Percentiles rank a stretch among this genome's conserved stretches.
These are phyloP conservation scores for Trapa bicornis DNA, from an alignment of 345 rosid genomes.

Conservation along the genomic window DNA sequence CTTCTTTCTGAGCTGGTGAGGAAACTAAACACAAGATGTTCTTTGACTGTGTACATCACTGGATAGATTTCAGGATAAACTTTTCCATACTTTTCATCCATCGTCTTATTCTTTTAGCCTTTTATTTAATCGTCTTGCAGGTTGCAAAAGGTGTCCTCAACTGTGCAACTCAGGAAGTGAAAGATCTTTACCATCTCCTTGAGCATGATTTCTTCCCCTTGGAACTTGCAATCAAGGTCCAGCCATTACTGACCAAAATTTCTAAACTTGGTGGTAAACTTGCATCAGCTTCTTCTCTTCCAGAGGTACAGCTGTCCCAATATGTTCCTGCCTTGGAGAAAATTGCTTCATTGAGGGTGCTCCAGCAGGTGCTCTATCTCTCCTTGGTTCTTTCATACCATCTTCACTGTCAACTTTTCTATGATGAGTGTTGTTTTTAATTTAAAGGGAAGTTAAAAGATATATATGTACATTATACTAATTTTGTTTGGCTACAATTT, in stretches of 20 bases:
- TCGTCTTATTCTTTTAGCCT: slow-evolving; percentile 5
- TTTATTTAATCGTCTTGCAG: slow-evolving; percentile 15
- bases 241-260: slow-evolving; percentile 62
- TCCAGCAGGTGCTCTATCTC: slow-evolving; percentile 56
- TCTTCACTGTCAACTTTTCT: neutral
- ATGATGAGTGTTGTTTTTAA: too few relatives aligned
- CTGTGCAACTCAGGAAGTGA: slow-evolving; percentile 90
- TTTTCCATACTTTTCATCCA: neutral
- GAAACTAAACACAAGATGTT: neutral
- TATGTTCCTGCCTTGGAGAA: slow-evolving; percentile 78
- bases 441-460: too few relatives aligned
- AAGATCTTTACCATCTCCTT: slow-evolving; percentile 78
- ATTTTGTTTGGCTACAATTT: neutral
- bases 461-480: too few relatives aligned
- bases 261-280: slow-evolving; percentile 88
- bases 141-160: slow-evolving; percentile 80
- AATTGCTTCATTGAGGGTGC: slow-evolving; percentile 77
- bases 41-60: too few relatives aligned
- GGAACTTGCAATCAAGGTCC: slow-evolving; percentile 70
- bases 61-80: too few relatives aligned
- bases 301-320: slow-evolving; percentile 74
- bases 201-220: slow-evolving; percentile 85
- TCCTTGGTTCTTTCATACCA: slow-evolving; percentile 5
- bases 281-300: slow-evolving; percentile 77
- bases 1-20: slow-evolving; percentile 88